Percentiles rank a stretch among this genome's conserved stretches.
Conservation (phyloP, 1,284 basidiomycete genomes). For the Coniferiporia weirii region DNA sequence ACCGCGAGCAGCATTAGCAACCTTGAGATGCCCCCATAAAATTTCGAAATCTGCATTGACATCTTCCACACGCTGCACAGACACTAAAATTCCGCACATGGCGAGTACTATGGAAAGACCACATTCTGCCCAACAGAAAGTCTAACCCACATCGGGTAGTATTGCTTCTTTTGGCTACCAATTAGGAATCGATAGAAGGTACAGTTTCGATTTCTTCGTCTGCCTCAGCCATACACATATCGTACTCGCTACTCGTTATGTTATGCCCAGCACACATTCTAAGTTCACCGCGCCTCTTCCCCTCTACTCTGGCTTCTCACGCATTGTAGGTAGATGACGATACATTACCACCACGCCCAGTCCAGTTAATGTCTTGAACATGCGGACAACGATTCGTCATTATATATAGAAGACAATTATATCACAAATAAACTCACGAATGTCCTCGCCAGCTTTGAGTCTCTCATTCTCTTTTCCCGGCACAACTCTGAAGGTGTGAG, state of each 20-base stretch:
- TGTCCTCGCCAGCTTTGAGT: constrained; percentile 79
- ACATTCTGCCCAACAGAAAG: not conserved
- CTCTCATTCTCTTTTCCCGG: constrained; percentile 84
- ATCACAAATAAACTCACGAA: constrained; percentile 55
- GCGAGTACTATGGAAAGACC: constrained; percentile 27
- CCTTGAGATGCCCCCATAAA: constrained; percentile 33
- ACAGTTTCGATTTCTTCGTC: constrained; percentile 8
- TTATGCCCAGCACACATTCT: not conserved
- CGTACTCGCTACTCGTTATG: not conserved
- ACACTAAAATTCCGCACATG: constrained; percentile 37
- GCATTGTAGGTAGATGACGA: constrained; percentile 90
- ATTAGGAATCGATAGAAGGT: not conserved
- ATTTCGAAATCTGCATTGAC: constrained; percentile 23
- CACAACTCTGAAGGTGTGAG: constrained; percentile 91
- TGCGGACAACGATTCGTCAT: constrained; percentile 7
- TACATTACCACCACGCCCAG: constrained; percentile 90
- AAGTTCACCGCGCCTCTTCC: not conserved
- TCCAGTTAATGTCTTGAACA: constrained; percentile 79
- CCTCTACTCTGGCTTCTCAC: constrained; percentile 36
- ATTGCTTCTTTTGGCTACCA: not conserved
- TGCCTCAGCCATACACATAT: constrained; percentile 1
- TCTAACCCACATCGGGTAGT: constrained; percentile 4
- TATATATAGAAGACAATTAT: not conserved
- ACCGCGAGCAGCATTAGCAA: constrained; percentile 50
- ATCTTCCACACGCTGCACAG: constrained; percentile 17